Percentiles rank a stretch among this genome's conserved stretches.
Evolutionary conservation across 2,329 filamentous ascomycete genomes (phyloP).

Genomic region (Aspergillus versicolor): DNA sequence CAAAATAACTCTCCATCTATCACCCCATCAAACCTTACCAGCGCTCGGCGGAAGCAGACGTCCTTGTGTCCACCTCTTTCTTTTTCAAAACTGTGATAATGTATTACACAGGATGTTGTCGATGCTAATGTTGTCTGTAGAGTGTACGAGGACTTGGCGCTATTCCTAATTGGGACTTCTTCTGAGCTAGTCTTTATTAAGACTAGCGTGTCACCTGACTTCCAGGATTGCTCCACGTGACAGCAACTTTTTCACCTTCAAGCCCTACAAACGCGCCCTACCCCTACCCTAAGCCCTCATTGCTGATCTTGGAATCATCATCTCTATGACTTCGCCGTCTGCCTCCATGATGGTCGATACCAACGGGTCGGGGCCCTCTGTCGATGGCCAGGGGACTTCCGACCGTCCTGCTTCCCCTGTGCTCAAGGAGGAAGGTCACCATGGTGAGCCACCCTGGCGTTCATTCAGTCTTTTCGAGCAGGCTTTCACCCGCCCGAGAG

Average conservation of each 20-base stretch:
- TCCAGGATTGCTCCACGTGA: background rate
- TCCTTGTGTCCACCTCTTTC: too few species aligned
- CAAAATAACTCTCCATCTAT: too few species aligned
- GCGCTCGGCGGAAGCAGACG: too few species aligned
- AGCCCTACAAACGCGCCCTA: conserved; percentile 49
- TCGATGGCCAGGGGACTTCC: conserved; percentile 29
- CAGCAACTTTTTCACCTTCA: conserved; percentile 4
- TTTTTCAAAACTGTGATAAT: too few species aligned
- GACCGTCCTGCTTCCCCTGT: conserved; percentile 31
- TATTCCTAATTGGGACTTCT: too few species aligned
- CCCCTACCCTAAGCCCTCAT: conserved; percentile 51
- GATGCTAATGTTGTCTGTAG: background rate
- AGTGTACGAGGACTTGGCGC: background rate
- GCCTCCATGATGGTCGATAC: conserved; percentile 35
- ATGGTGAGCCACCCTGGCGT: conserved; percentile 32
- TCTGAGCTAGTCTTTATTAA: background rate
- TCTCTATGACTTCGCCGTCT: conserved; percentile 21
- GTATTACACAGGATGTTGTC: too few species aligned
- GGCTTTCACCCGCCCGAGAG: background rate
- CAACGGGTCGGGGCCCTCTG: conserved; percentile 26
- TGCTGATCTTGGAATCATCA: conserved; percentile 46
- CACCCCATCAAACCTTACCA: too few species aligned
- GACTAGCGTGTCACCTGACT: background rate
- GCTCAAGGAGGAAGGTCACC: conserved; percentile 24
- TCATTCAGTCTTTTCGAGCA: background rate